Evolutionary conservation across 495 filamentous ascomycete genomes (phyloP).

Genomic region (Hypoxylon lenormandii): DNA sequence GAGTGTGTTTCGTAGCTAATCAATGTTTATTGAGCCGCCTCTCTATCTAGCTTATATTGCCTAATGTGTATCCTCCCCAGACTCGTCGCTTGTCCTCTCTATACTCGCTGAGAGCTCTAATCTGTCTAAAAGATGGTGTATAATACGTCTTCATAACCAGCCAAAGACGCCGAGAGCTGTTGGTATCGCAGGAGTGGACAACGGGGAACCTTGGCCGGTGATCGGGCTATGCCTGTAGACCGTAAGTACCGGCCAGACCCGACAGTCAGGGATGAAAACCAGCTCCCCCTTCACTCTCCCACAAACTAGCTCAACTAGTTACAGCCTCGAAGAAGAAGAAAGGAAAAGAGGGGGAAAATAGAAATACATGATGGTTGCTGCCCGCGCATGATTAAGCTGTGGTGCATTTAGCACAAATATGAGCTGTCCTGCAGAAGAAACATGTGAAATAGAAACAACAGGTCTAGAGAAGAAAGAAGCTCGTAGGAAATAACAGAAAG

Average conservation of each 20-base stretch:
- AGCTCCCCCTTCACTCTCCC: slow-evolving; percentile 25
- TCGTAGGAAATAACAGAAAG: slow-evolving; percentile 7
- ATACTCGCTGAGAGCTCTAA: slow-evolving; percentile 42
- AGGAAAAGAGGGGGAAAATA: slow-evolving; percentile 19
- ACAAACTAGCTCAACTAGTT: slow-evolving; percentile 36
- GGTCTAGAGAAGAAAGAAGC: slow-evolving; percentile 23
- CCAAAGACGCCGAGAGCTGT: slow-evolving; percentile 24
- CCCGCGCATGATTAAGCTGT: slow-evolving; percentile 37
- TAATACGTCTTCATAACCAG: slow-evolving; percentile 28
- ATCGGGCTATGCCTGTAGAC: slow-evolving; percentile 35
- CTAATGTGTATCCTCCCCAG: slow-evolving; percentile 40
- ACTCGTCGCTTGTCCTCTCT: slow-evolving; percentile 24
- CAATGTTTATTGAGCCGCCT: slow-evolving; percentile 34
- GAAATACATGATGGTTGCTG: slow-evolving; percentile 35
- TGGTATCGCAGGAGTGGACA: slow-evolving; percentile 9
- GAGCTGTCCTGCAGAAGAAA: slow-evolving; percentile 35
- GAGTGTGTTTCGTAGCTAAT: slow-evolving; percentile 25
- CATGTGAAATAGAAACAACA: slow-evolving; percentile 14
- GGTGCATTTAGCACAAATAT: slow-evolving; percentile 18
- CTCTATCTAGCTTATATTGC: slow-evolving; percentile 23
- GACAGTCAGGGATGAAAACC: slow-evolving; percentile 26
- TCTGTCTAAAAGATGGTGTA: slow-evolving; percentile 22
- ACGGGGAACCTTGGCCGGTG: neutral
- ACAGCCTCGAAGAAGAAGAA: slow-evolving; percentile 21
- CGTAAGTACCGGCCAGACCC: slow-evolving; percentile 19